phyloP scores from a whole-genome alignment of 148 eudicot genomes.

The Cornus kousa region DNA sequence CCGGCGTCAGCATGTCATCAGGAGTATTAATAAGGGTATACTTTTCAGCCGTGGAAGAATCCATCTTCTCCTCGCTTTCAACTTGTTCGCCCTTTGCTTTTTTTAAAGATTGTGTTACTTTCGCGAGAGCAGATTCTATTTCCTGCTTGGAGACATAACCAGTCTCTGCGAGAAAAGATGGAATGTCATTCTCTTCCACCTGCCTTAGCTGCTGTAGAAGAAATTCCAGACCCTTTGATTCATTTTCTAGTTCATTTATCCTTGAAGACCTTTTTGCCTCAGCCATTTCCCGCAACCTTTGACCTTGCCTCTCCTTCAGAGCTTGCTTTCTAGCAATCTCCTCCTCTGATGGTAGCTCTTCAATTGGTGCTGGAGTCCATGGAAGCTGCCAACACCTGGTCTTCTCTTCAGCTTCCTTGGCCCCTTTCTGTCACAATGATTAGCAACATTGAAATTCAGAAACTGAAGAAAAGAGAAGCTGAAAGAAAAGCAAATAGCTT shows the following conservation, averaged over 20 bases:
- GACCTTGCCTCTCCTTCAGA: conserved; percentile 82
- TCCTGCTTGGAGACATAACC: conserved; percentile 79
- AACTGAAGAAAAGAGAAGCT: conserved; percentile 1
- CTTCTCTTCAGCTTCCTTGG: conserved; percentile 84
- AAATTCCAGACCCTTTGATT: conserved; percentile 72
- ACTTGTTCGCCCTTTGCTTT: conserved; percentile 80
- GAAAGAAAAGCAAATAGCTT: conserved; percentile 6
- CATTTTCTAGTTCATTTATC: conserved; percentile 86
- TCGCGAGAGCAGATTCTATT: conserved; percentile 62
- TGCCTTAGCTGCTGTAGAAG: conserved; percentile 69
- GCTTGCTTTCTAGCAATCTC: conserved; percentile 97
- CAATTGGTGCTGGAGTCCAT: conserved; percentile 77
- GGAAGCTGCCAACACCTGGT: conserved; percentile 94
- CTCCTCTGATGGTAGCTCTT: conserved; percentile 85
- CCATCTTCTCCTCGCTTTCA: conserved; percentile 75
- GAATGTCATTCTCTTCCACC: conserved; percentile 57
- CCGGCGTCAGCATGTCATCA: conserved; percentile 77
- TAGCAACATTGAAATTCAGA: conserved; percentile 14
- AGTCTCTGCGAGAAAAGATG: conserved; percentile 62
- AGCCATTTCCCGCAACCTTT: conserved; percentile 92
- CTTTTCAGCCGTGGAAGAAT: conserved; percentile 57
- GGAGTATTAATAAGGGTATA: conserved; percentile 72
- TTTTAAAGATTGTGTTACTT: conserved; percentile 70
- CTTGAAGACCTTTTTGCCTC: conserved; percentile 81
- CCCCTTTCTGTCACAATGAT: conserved; percentile 55